A percentile compares a stretch with the other conserved stretches of the same genome.
Conservation (phyloP, 805 yeast species). For the Kazachstania psychrophila region DNA sequence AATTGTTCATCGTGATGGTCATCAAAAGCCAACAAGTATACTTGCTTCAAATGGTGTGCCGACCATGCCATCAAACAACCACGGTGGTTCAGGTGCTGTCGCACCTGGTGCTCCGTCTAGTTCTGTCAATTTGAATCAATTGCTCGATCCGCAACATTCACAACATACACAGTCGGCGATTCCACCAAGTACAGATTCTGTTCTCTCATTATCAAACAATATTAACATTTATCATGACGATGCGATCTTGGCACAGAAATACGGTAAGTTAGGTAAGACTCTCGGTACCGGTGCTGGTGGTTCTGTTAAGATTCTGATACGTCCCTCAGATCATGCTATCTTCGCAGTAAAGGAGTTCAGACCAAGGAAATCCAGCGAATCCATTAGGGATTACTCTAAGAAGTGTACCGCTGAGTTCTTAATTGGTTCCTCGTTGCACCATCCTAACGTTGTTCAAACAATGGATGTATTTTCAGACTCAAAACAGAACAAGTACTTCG, state of each 20-base stretch:
- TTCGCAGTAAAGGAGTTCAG: conserved; percentile 81
- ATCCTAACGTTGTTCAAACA: conserved; percentile 72
- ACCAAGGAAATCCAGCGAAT: conserved; percentile 56
- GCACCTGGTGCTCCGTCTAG: background rate
- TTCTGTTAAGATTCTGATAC: conserved; percentile 58
- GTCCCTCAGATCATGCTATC: conserved; percentile 57
- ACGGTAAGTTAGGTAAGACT: conserved; percentile 63
- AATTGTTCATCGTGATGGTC: background rate
- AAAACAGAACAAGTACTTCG: conserved; percentile 59
- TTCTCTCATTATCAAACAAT: conserved; percentile 23
- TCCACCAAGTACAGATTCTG: conserved; percentile 27
- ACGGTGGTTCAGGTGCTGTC: too few species aligned
- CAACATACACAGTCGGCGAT: conserved; percentile 26
- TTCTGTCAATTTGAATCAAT: conserved; percentile 2
- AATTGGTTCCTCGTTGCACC: conserved; percentile 71
- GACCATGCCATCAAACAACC: too few species aligned
- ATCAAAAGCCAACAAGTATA: too few species aligned
- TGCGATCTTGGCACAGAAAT: conserved; percentile 45
- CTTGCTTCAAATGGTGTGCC: too few species aligned
- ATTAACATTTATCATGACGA: conserved; percentile 38
- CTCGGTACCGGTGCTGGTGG: conserved; percentile 87
- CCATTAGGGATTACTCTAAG: conserved; percentile 65
- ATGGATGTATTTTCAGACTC: conserved; percentile 50
- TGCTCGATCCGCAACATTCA: conserved; percentile 12
- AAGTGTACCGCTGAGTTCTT: conserved; percentile 81